Conservation (phyloP, 257 asterid genomes). For the Primulina eburnea region DNA sequence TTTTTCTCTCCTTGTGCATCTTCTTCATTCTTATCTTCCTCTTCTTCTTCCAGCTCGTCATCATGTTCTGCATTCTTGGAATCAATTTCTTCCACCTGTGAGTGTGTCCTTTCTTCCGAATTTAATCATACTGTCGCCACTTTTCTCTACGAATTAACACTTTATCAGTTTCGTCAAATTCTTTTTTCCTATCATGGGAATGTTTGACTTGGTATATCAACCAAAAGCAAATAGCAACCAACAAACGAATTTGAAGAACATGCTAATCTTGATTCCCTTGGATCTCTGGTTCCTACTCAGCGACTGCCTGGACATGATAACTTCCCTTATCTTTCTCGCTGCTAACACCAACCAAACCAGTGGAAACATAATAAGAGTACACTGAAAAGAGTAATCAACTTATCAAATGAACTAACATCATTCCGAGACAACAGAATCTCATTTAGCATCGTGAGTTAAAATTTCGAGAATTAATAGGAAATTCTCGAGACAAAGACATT, state of each 20-base stretch:
- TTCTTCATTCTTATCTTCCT: slow-evolving; percentile 45
- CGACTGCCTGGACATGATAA: slow-evolving; percentile 73
- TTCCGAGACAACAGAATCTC: neutral
- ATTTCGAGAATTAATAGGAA: neutral
- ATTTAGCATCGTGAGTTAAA: no score
- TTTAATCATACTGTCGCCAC: slow-evolving; percentile 33
- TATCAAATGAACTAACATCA: neutral
- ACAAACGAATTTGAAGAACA: slow-evolving; percentile 67
- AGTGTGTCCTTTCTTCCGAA: slow-evolving; percentile 71
- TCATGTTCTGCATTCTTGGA: neutral
- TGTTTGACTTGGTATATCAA: slow-evolving; percentile 87
- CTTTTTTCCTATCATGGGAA: slow-evolving; percentile 74
- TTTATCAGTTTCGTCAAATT: slow-evolving; percentile 62
- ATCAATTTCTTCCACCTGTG: slow-evolving; percentile 33
- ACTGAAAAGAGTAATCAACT: slow-evolving; percentile 2
- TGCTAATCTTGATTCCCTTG: slow-evolving; percentile 63
- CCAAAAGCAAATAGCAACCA: slow-evolving; percentile 91
- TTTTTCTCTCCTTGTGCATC: slow-evolving; percentile 46
- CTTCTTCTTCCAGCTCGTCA: neutral
- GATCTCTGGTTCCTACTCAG: slow-evolving; percentile 75
- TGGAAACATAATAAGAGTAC: slow-evolving; percentile 6
- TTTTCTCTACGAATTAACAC: slow-evolving; percentile 25
- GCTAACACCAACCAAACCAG: slow-evolving; percentile 28
- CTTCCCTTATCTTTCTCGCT: slow-evolving; percentile 11
- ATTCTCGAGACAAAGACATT: neutral